Evolutionary conservation across 2,329 filamentous ascomycete genomes (phyloP).

Genomic region (Alternaria gansuensis): DNA sequence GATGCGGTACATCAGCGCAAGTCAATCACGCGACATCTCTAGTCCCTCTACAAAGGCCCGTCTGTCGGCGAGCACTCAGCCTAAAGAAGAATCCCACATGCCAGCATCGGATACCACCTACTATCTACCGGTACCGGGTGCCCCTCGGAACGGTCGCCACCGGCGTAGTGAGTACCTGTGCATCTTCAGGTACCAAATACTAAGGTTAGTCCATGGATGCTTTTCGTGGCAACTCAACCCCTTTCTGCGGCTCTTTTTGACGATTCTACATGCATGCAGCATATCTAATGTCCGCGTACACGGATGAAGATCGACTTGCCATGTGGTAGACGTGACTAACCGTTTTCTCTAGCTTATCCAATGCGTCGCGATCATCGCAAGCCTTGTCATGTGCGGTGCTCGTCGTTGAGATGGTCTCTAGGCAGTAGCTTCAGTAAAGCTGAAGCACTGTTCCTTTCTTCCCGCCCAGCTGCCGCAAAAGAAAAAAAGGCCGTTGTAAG

Average conservation of each 20-base stretch:
- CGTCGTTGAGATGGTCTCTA: slow-evolving; percentile 30
- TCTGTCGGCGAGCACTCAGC: not conserved
- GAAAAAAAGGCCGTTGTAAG: slow-evolving; percentile 21
- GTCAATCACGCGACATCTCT: slow-evolving; percentile 7
- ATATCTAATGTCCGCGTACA: slow-evolving; percentile 2
- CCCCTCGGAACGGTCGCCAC: slow-evolving; percentile 4
- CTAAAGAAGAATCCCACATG: not conserved
- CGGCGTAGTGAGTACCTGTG: slow-evolving; percentile 2
- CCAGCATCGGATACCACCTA: not conserved
- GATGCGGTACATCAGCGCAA: slow-evolving; percentile 7
- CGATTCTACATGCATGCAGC: slow-evolving; percentile 7
- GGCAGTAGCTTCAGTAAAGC: slow-evolving; percentile 26
- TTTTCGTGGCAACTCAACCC: slow-evolving; percentile 13
- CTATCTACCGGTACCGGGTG: not conserved
- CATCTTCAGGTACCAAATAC: slow-evolving; percentile 16
- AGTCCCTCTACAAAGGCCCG: not conserved
- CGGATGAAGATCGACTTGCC: not conserved
- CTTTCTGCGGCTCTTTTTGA: slow-evolving; percentile 5
- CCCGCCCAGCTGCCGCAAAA: slow-evolving; percentile 17
- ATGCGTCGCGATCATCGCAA: slow-evolving; percentile 11
- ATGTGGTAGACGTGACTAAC: slow-evolving; percentile 2
- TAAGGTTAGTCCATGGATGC: slow-evolving; percentile 14
- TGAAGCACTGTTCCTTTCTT: slow-evolving; percentile 18
- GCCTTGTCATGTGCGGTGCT: slow-evolving; percentile 11
- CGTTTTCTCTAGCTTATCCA: slow-evolving; percentile 3